Evolutionary conservation across 2,329 filamentous ascomycete genomes (phyloP).

Genomic region (Bisporella sp.): DNA sequence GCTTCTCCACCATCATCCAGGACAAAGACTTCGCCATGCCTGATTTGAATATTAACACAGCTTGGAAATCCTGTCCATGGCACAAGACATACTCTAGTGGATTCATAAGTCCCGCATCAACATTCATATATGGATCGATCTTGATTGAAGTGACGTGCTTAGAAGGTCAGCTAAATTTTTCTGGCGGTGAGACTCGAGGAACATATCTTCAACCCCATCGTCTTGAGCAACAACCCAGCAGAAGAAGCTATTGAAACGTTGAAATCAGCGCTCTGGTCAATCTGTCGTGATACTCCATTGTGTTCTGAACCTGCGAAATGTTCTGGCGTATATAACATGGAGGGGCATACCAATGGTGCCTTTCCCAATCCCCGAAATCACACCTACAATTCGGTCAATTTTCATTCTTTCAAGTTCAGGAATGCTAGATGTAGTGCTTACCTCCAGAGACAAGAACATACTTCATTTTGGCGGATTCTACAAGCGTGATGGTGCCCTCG

Average conservation of each 20-base stretch:
- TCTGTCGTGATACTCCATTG: not conserved
- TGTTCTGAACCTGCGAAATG: not conserved
- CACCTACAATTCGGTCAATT: constrained; percentile 26
- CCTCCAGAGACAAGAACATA: constrained; percentile 77
- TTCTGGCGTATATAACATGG: not conserved
- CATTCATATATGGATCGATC: constrained; percentile 68
- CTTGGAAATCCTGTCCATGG: constrained; percentile 15
- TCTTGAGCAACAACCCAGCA: constrained; percentile 72
- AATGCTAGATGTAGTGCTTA: constrained; percentile 25
- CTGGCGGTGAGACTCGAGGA: constrained; percentile 5
- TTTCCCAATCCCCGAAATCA: constrained; percentile 53
- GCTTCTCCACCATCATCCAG: constrained; percentile 75
- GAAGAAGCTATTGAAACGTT: constrained; percentile 49
- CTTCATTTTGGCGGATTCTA: constrained; percentile 53
- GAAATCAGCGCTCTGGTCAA: not conserved
- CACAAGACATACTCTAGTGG: constrained; percentile 47
- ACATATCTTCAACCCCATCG: constrained; percentile 70
- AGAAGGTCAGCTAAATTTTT: constrained; percentile 24
- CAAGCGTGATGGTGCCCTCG: constrained; percentile 17
- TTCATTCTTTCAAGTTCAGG: not conserved
- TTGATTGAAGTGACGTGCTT: constrained; percentile 57
- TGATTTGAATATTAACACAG: constrained; percentile 31
- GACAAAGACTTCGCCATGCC: constrained; percentile 86
- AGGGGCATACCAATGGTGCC: constrained; percentile 55
- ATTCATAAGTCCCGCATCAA: constrained; percentile 61